Base-by-base conservation (phyloP, 2,329 filamentous ascomycete genomes). In the Pseudogymnoascus sp. region DNA sequence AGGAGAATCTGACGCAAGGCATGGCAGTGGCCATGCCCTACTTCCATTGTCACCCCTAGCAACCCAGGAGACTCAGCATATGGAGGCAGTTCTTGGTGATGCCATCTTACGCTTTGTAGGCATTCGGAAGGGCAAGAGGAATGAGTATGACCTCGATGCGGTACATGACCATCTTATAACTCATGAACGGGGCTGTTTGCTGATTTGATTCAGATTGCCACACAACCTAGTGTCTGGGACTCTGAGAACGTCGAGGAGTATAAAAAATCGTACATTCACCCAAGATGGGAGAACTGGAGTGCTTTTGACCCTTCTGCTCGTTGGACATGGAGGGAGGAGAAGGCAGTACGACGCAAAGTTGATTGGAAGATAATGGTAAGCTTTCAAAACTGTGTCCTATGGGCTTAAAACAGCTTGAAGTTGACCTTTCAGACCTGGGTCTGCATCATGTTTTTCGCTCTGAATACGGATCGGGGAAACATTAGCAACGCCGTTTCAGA, bases 401-500 rank as follows among this genome's bases (percentile, higher is more conserved):
- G 22, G 22, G 22, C 3, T 25, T 5, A 5, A 35, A 35, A 11
- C 12, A 14, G 12, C 34, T 35, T n/a, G 1, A 35, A 35, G 34
- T 14, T 35, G 9, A 35, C 34, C 14, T 35, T n/a, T 16, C 37
- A 65, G 28, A 74, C 72, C 4, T 5, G 78, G 38, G 28, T 39
- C 37, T 84, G 81, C 62, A 64, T 84, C 34, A 85, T 84, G 70
- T 86, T 86, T 69, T 84, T 85, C 63, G 80, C 78, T 2, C 75
- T 86, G 4, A 80, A 86, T 64, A 74, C 85, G 30, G 83, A 86
- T 70, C 75, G 84, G 30, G 79, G 79, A 30, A 87, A 86, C 66
- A 74, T 86, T 6, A 65, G 64, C 3, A 82, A 84, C 67, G 84
- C 82, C 7, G 73, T 83, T 12, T 81, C 81, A 0, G 83, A 85